Base-by-base conservation (phyloP, 2,329 filamentous ascomycete genomes). In the Curvularia sp. region DNA sequence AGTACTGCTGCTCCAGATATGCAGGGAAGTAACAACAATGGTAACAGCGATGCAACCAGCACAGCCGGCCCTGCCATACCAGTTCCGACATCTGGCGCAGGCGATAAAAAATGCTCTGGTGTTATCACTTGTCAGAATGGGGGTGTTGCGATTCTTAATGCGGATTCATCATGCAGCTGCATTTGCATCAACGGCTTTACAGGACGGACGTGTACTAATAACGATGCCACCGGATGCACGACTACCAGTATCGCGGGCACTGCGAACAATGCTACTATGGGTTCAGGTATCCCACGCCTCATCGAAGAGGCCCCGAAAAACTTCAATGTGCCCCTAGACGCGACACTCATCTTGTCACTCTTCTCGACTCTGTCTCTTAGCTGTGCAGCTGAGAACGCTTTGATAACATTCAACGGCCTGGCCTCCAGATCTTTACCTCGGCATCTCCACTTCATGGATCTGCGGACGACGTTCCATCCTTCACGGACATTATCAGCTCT, bases 161-260 rank as follows among this genome's bases (percentile, higher is more conserved):
- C 86, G 55, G 84, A 86, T 42, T 74, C 73, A 3, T 80, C 84
- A 19, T 98, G 94, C 78, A 89, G 89, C 12, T 99, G 94, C 74
- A 87, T 97, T 42, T 99, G 94, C 77, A 87, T 89, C 21, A 93
- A 95, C 68, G 92, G 93, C 1, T 98, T 94, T 74, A 93, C 90
- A 0, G 89, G 89, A 21, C 78, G 78, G 1, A 82, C 80, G 15
- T 91, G 89, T 70, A 78, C 77, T 4, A 64, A 77, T 13, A 77
- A 80, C 13, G 83, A 83, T 55, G 79, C 82, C 23, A 69, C 67
- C 15, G 82, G 81, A 46, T 91, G 88, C 68, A 82, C 84, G 6
- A 87, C 83, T 0, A 82, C 80, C 2, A 75, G 73, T 28, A 71
- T 81, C 23, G 64, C 76, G 21, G 75, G 77, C 18, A 75, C 80